Percentiles rank a stretch among this genome's conserved stretches.
phyloP scores from a whole-genome alignment of 2,329 filamentous ascomycete species.

The Tricladium varicosporioides region DNA sequence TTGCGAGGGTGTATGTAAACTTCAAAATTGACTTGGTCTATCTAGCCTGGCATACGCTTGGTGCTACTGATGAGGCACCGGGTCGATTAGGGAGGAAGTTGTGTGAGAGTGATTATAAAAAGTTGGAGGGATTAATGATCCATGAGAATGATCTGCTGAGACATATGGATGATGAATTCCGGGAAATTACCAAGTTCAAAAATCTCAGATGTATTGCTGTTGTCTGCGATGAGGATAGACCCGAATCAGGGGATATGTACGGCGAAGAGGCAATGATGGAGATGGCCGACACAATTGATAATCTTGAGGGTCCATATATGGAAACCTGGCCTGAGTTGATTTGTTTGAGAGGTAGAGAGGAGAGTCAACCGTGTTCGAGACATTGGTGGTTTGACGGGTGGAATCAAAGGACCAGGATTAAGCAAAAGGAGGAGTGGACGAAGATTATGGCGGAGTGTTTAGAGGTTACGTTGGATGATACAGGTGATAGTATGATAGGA shows the following conservation, averaged over 20 bases:
- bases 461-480: constrained; percentile 5
- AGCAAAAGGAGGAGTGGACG: constrained; percentile 6
- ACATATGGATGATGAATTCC: constrained; percentile 4
- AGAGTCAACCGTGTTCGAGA: constrained; percentile 2
- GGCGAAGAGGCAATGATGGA: constrained; percentile 3
- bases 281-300: not conserved
- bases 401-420: constrained; percentile 1
- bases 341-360: constrained; percentile 2
- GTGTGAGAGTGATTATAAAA: not conserved
- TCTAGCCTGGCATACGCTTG: constrained; percentile 4
- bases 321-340: constrained; percentile 9
- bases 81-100: constrained; percentile 10
- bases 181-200: constrained; percentile 7
- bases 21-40: constrained; percentile 3
- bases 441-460: constrained; percentile 1
- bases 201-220: constrained; percentile 3
- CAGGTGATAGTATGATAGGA: not conserved
- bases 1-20: constrained; percentile 9
- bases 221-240: constrained; percentile 5
- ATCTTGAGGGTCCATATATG: not conserved
- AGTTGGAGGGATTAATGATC: constrained; percentile 6
- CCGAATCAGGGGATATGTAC: constrained; percentile 7
- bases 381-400: constrained; percentile 14
- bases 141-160: constrained; percentile 3
- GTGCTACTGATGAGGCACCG: not conserved